Evolutionary conservation across 768 basidiomycete species (phyloP).

Genomic region (Lentinula edodes): DNA sequence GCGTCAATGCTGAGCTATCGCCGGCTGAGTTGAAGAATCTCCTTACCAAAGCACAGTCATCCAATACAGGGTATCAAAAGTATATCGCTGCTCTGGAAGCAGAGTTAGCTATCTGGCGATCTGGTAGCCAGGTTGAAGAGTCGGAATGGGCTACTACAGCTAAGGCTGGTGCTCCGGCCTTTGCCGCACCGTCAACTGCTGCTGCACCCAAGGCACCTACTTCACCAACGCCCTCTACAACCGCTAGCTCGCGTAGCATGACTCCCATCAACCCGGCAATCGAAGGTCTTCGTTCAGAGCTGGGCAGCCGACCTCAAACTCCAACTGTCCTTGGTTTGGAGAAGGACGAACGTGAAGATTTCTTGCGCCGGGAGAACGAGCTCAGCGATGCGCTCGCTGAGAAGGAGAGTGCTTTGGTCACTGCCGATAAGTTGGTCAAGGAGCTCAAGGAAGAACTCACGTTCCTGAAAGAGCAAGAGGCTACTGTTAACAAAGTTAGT

Average conservation of each 20-base stretch:
- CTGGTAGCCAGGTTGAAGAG: constrained; percentile 81
- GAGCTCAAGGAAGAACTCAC: constrained; percentile 86
- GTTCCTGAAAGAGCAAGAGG: constrained; percentile 90
- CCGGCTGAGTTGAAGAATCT: constrained; percentile 93
- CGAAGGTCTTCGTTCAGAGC: constrained; percentile 64
- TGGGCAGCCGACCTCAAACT: constrained; percentile 86
- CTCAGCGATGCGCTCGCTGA: constrained; percentile 90
- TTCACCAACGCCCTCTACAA: constrained; percentile 49
- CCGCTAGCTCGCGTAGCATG: constrained; percentile 46
- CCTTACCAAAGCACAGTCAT: constrained; percentile 82
- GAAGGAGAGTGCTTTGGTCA: constrained; percentile 74
- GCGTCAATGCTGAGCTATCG: constrained; percentile 96
- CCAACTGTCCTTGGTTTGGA: constrained; percentile 85
- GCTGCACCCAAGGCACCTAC: constrained; percentile 58
- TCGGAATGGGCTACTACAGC: constrained; percentile 73
- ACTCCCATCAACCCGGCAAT: constrained; percentile 73
- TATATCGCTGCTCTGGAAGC: constrained; percentile 89
- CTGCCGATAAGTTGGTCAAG: constrained; percentile 81
- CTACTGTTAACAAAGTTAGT: constrained; percentile 65
- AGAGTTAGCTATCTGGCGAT: constrained; percentile 85
- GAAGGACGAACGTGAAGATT: constrained; percentile 97
- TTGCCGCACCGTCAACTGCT: constrained; percentile 33
- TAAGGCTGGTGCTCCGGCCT: constrained; percentile 39
- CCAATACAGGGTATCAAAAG: constrained; percentile 77
- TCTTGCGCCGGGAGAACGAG: constrained; percentile 94